Evolutionary conservation across 768 basidiomycete genomes (phyloP).

Genomic region (Russula brevipes): DNA sequence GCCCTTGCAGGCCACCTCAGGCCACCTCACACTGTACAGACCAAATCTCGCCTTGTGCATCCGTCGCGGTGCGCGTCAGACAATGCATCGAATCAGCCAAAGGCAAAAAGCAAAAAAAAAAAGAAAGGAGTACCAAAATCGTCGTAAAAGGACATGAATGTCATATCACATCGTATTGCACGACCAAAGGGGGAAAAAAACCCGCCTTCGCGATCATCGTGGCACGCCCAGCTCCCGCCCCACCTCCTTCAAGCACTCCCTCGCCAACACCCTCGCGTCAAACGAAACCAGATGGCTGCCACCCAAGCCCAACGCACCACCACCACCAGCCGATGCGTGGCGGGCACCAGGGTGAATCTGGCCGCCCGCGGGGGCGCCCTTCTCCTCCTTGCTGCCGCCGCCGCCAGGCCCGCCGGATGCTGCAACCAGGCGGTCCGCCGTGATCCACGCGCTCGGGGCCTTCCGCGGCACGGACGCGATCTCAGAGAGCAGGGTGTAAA

Average conservation of each 20-base stretch:
- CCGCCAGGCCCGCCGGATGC: neutral
- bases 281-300: conserved; percentile 38
- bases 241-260: conserved; percentile 60
- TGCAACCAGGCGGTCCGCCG: conserved; percentile 25
- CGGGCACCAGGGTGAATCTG: neutral
- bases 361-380: no score
- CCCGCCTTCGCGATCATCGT: conserved; percentile 18
- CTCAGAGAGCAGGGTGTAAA: conserved; percentile 74
- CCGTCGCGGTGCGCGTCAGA: no score
- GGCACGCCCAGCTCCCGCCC: conserved; percentile 69
- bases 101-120: no score
- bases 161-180: no score
- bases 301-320: neutral
- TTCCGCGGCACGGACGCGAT: conserved; percentile 68
- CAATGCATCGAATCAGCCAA: no score
- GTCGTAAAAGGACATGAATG: no score
- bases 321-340: neutral
- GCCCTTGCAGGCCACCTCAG: no score
- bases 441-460: conserved; percentile 64
- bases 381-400: neutral
- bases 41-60: no score
- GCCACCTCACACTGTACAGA: no score
- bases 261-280: conserved; percentile 62
- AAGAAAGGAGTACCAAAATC: no score
- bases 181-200: neutral